A percentile compares a stretch with the other conserved stretches of the same genome.
These are phyloP conservation scores for Apiospora sp. DNA, from an alignment of 2,329 filamentous ascomycete genomes.

Conservation along the genomic window DNA sequence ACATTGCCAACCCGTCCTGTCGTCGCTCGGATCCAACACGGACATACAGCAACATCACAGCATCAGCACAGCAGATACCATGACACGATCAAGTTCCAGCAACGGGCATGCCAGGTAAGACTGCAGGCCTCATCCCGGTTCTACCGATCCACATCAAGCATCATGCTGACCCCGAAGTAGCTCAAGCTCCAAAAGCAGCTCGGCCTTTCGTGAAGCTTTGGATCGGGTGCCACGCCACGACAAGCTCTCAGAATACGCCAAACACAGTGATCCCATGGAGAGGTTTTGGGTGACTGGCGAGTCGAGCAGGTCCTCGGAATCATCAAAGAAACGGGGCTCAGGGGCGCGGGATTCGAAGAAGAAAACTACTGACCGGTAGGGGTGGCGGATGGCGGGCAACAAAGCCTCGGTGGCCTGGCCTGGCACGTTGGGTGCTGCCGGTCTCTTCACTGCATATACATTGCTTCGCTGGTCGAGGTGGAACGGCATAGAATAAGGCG, in stretches of 20 bases:
- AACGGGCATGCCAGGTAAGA: neutral
- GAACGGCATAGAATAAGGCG: neutral
- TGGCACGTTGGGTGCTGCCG: neutral
- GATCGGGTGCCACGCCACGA: neutral
- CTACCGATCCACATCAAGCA: neutral
- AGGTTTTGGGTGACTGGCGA: slow-evolving; percentile 20
- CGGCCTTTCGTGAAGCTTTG: slow-evolving; percentile 11
- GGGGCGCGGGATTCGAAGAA: neutral
- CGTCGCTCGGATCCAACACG: no score
- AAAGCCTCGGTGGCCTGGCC: neutral
- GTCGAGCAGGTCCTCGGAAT: neutral
- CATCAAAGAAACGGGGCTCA: slow-evolving; percentile 1
- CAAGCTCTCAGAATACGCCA: slow-evolving; percentile 8
- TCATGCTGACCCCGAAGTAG: neutral
- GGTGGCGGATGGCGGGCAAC: neutral
- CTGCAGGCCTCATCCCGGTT: neutral
- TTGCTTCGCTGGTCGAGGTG: neutral
- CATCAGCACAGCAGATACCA: neutral
- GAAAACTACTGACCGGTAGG: neutral
- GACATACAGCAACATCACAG: neutral
- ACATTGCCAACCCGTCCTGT: neutral
- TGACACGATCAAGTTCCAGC: neutral
- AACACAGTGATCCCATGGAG: slow-evolving; percentile 20
- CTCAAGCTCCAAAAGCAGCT: slow-evolving; percentile 13
- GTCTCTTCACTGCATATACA: neutral